Evolutionary conservation across 2,329 filamentous ascomycete genomes (phyloP), one percentile per base, ranked within the genome.

Genomic region (Phoma sp.): DNA sequence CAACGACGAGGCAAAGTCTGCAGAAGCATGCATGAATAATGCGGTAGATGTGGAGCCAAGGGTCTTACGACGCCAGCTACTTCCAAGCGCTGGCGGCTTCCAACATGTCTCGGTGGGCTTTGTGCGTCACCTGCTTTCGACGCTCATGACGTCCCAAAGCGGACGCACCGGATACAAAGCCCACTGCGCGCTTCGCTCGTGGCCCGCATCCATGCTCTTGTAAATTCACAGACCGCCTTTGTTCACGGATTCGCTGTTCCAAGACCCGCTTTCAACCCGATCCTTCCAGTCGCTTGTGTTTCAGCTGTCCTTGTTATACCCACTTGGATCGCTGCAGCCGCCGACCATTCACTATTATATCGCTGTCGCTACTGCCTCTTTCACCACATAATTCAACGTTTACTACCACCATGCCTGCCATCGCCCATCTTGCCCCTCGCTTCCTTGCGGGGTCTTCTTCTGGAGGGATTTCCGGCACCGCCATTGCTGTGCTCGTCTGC

Each of bases 401-500:
- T 21, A 40, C 17, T 33, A 38, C 50, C 49, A n/a, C 22, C 43
- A 67, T 69, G 64, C 63, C 66, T 36, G 43, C 60, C 7, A 48
- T 61, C 29, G 32, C 38, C 37, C 63, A 62, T 31, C 58, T 65
- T 19, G 53, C 57, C 36, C 43, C 58, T 10, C 63, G 66, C 25
- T 31, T 66, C 31, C 39, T 65, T 3, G 57, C 57, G 29, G 47
- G 38, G 4, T 39, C 53, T 4, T 36, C 53, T 9, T 52, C 49
- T 17, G 54, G 54, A 35, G 53, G 55, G 17, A 60, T 70, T 13
- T 56, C 59, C n/a, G 51, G 51, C 35, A 61, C 56, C 4, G 52
- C 64, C 29, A 67, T 71, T 31, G 62, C 60, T 13, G 51, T 70
- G 29, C 65, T 72, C 27, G 47, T 72, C 39, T 56, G 61, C 22